These are phyloP conservation scores for Trichosporon ovoides DNA, from an alignment of 1,284 basidiomycete species.

Conservation along the genomic window DNA sequence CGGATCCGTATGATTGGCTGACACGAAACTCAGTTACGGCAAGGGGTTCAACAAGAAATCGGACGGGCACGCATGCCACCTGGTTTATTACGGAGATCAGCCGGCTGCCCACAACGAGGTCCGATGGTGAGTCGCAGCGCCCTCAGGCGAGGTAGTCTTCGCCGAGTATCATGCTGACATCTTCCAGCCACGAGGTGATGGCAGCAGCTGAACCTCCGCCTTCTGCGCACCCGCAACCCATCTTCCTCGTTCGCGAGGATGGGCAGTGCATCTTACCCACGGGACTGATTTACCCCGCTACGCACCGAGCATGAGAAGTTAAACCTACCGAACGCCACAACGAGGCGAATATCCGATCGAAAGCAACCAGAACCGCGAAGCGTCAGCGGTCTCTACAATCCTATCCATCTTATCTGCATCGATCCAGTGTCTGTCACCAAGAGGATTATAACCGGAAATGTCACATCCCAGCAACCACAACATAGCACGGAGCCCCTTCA, in stretches of 20 bases:
- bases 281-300: constrained; percentile 65
- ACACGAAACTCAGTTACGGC: constrained; percentile 65
- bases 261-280: constrained; percentile 83
- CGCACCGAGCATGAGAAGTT: background rate
- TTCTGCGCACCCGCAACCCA: constrained; percentile 56
- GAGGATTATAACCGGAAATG: too few relatives aligned
- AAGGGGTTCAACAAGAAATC: constrained; percentile 80
- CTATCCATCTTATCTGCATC: too few relatives aligned
- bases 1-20: background rate
- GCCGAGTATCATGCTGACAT: background rate
- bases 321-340: background rate
- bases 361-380: too few relatives aligned
- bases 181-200: constrained; percentile 54
- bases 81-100: constrained; percentile 80
- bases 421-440: too few relatives aligned
- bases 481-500: too few relatives aligned
- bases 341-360: too few relatives aligned
- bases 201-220: constrained; percentile 44
- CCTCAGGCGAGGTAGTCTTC: too few relatives aligned
- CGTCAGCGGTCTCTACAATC: too few relatives aligned
- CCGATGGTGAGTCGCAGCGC: constrained; percentile 73
- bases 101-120: constrained; percentile 81
- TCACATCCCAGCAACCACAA: too few relatives aligned
- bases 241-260: constrained; percentile 79
- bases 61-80: constrained; percentile 52